Conservation (phyloP, 805 yeast genomes). For the Metschnikowia bowlesiae region DNA sequence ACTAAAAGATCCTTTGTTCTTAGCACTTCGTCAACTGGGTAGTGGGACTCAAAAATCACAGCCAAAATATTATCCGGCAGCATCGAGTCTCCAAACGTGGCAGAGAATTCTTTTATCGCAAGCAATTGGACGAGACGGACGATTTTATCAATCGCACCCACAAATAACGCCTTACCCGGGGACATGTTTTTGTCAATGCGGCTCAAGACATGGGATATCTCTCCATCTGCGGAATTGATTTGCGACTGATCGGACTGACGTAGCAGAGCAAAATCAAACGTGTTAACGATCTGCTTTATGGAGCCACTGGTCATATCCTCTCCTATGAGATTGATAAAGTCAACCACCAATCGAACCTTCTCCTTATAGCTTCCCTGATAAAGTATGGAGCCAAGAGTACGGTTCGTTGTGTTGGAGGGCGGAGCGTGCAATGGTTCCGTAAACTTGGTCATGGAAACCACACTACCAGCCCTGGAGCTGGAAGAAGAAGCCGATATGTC, state of each 20-base stretch:
- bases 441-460: conserved; percentile 10
- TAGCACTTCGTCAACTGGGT: conserved; percentile 8
- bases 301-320: conserved; percentile 7
- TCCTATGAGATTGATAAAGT: conserved; percentile 7
- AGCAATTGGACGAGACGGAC: conserved; percentile 13
- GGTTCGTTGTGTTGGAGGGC: background rate
- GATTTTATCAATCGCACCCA: conserved; percentile 14
- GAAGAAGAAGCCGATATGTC: conserved; percentile 16
- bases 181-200: conserved; percentile 10
- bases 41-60: conserved; percentile 5
- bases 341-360: conserved; percentile 13
- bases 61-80: conserved; percentile 3
- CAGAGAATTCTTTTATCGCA: conserved; percentile 4
- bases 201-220: conserved; percentile 5
- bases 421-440: background rate
- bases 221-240: conserved; percentile 3
- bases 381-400: conserved; percentile 11
- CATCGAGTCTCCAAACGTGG: background rate
- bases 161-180: conserved; percentile 14
- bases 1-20: conserved; percentile 8
- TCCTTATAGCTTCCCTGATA: conserved; percentile 17
- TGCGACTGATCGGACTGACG: conserved; percentile 1
- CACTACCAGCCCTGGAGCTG: conserved; percentile 14
- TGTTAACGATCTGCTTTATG: conserved; percentile 6
- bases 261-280: conserved; percentile 8